Conservation (phyloP, 305 asterid species). For the Fraxinus sp. region DNA sequence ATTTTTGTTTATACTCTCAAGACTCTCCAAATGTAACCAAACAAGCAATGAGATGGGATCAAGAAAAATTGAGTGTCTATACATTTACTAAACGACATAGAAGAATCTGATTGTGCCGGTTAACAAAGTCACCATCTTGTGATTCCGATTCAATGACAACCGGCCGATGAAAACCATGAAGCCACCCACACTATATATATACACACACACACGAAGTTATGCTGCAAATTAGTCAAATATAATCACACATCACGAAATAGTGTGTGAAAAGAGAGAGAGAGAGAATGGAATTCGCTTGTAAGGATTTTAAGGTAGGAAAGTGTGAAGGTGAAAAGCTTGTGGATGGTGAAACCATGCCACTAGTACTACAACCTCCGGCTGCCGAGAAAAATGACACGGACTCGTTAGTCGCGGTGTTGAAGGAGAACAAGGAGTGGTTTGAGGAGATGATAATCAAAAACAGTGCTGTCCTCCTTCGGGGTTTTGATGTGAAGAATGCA, state of each 20-base stretch:
- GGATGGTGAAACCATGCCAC: conserved; percentile 67
- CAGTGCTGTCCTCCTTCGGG: conserved; percentile 69
- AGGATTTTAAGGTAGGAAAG: conserved; percentile 76
- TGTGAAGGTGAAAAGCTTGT: conserved; percentile 75
- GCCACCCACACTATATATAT: conserved; percentile 27
- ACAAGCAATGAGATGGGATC: neutral
- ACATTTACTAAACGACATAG: conserved; percentile 5
- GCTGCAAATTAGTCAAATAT: neutral
- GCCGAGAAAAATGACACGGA: conserved; percentile 29
- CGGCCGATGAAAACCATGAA: neutral
- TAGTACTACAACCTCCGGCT: conserved; percentile 47
- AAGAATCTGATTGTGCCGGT: conserved; percentile 11
- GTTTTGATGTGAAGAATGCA: conserved; percentile 58
- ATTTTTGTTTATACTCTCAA: neutral
- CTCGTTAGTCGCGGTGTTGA: conserved; percentile 41
- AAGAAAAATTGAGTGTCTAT: neutral
- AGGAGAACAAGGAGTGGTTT: conserved; percentile 67
- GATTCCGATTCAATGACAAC: neutral
- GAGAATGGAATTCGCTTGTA: conserved; percentile 56
- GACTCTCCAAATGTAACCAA: neutral
- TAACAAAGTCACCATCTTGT: neutral
- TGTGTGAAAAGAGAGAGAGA: neutral
- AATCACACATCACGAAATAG: neutral
- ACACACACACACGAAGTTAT: neutral
- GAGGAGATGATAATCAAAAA: conserved; percentile 67